Conservation (phyloP, 192 early-diverging fungal genomes). For the Blastocladiella britannica region DNA sequence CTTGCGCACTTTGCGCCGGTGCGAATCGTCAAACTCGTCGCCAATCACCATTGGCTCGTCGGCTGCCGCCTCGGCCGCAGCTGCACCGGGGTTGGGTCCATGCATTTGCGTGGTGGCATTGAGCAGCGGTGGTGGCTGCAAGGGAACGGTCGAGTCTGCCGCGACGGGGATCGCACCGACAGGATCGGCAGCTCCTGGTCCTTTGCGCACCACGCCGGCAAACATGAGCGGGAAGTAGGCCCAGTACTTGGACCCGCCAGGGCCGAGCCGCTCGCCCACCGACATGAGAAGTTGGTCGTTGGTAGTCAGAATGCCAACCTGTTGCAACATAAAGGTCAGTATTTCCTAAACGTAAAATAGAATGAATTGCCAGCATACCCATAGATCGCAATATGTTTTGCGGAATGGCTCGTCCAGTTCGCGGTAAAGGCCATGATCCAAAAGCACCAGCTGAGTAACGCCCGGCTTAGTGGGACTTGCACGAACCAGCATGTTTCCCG, state of each 20-base stretch:
- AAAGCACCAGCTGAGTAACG: conserved; percentile 14
- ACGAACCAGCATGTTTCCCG: conserved; percentile 11
- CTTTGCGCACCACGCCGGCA: conserved; percentile 17
- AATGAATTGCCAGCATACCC: no score
- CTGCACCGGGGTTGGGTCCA: conserved; percentile 17
- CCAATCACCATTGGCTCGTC: no score
- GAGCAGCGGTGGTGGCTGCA: no score
- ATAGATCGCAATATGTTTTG: conserved; percentile 23
- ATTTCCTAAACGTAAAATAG: no score
- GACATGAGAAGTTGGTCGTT: conserved; percentile 14
- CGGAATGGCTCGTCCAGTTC: conserved; percentile 20
- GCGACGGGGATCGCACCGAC: no score
- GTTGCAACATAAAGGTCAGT: no score
- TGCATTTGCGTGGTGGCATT: conserved; percentile 1
- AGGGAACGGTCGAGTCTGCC: no score
- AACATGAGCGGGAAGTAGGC: conserved; percentile 23
- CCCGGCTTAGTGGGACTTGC: conserved; percentile 8
- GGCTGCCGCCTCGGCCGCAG: no score
- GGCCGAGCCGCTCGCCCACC: conserved; percentile 11
- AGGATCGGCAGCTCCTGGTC: conserved; percentile 12
- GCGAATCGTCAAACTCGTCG: not conserved
- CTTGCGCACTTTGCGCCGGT: conserved; percentile 14
- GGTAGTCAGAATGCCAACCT: conserved; percentile 20
- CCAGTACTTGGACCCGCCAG: conserved; percentile 11
- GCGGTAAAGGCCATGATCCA: conserved; percentile 30